Evolutionary conservation across 1,139 yeast genomes (phyloP).

Genomic region (Hansenula sp.): DNA sequence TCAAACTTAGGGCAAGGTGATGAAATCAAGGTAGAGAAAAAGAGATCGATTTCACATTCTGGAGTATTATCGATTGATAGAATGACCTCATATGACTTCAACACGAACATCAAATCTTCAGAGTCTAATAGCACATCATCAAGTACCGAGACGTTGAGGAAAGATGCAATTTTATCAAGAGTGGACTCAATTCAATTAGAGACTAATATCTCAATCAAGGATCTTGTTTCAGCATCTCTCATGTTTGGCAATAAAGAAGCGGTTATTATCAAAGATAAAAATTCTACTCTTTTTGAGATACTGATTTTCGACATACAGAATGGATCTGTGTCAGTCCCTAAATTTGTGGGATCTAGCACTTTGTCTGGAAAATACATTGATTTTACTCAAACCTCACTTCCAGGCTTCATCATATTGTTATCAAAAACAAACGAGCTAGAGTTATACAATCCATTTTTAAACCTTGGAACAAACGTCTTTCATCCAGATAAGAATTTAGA

Average conservation of each 20-base stretch:
- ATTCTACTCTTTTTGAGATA: slow-evolving; percentile 35
- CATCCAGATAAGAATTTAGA: slow-evolving; percentile 22
- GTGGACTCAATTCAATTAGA: too few relatives aligned
- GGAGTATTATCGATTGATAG: slow-evolving; percentile 58
- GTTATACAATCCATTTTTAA: slow-evolving; percentile 63
- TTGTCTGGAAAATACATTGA: slow-evolving; percentile 16
- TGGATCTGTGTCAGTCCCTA: slow-evolving; percentile 23
- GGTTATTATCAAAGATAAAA: slow-evolving; percentile 38
- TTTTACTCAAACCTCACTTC: slow-evolving; percentile 15
- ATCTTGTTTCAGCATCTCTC: slow-evolving; percentile 40
- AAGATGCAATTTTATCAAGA: slow-evolving; percentile 71
- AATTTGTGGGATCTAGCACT: slow-evolving; percentile 19
- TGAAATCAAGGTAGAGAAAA: slow-evolving; percentile 35
- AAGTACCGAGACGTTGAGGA: slow-evolving; percentile 23
- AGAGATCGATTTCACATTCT: slow-evolving; percentile 50
- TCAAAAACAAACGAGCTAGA: slow-evolving; percentile 37
- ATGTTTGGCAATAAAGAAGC: slow-evolving; percentile 55
- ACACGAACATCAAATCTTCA: slow-evolving; percentile 10
- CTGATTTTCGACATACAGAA: slow-evolving; percentile 39
- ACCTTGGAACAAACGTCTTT: slow-evolving; percentile 45
- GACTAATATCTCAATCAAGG: too few relatives aligned
- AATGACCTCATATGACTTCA: slow-evolving; percentile 42
- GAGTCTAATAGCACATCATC: slow-evolving; percentile 10
- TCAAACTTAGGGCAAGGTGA: slow-evolving; percentile 3
- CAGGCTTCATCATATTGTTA: slow-evolving; percentile 26